Evolutionary conservation across 2,329 filamentous ascomycete genomes (phyloP), one percentile per base, ranked within the genome.

Genomic region (Cladosporium sphaerospermum): DNA sequence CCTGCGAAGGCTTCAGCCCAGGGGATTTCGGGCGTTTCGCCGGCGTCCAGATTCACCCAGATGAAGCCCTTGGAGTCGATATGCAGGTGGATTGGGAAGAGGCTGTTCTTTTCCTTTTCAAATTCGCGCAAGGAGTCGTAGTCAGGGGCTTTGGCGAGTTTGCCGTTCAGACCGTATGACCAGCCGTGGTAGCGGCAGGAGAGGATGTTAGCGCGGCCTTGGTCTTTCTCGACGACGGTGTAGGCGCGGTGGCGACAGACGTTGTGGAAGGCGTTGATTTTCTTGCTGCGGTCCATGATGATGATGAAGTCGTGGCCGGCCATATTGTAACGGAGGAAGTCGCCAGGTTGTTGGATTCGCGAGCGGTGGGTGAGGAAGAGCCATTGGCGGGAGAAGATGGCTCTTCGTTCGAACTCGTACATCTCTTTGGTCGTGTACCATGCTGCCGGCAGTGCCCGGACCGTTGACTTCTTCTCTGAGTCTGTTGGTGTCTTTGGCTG

Each of bases 171-270:
- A 44, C 79, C 76, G 55, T 83, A 83, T 1, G 78, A 79, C 80
- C 81, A 84, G 19, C 80, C 80, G 59, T 83, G 81, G 58, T 84
- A 84, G 51, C 77, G 76, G 69, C 81, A 84, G 0, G 76, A 71
- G 16, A 84, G 72, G 14, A 83, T 73, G 56, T 68, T 72, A 45
- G 73, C 74, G 41, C 73, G 74, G 3, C 81, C 81, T 9, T 71
- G 65, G 1, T 77, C 71, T 45, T 75, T 73, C 9, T 71, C 73
- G 4, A 80, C 77, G 6, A 84, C 74, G 1, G 78, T 77, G 61
- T 79, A 84, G 23, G 81, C 81, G 2, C 81, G 73, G 63, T 84
- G 81, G 36, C 59, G 51, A 40, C 59, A 61, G 10, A 57, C 57
- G 46, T 61, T 61, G 53, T 61, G 59, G 62, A 82, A 81, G 10